Conservation (phyloP, 257 asterid species). For the Jacaranda copaia region DNA sequence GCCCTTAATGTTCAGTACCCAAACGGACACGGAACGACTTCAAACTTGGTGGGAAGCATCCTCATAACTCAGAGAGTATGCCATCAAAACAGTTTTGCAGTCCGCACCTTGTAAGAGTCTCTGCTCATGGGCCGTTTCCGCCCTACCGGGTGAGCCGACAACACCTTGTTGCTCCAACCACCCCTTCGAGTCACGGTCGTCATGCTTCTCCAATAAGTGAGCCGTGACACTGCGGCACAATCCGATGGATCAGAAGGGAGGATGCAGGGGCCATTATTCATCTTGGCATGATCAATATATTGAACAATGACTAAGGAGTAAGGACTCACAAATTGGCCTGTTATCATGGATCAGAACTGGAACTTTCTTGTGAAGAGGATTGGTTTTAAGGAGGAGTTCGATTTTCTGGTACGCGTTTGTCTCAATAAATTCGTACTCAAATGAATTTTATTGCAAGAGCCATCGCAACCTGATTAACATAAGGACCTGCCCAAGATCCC, state of each 20-base stretch:
- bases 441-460: conserved; percentile 43
- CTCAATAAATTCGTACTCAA: conserved; percentile 36
- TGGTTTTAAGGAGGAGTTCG: conserved; percentile 39
- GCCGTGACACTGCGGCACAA: conserved; percentile 39
- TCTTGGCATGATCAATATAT: conserved; percentile 48
- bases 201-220: too few relatives aligned
- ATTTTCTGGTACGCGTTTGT: conserved; percentile 42
- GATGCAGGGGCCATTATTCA: conserved; percentile 24
- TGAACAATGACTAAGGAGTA: conserved; percentile 41
- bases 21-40: too few relatives aligned
- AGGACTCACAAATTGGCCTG: conserved; percentile 37
- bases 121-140: too few relatives aligned
- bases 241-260: conserved; percentile 50
- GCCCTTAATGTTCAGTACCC: too few relatives aligned
- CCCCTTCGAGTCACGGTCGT: too few relatives aligned
- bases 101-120: too few relatives aligned
- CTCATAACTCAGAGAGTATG: too few relatives aligned
- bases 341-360: conserved; percentile 47
- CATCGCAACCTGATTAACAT: conserved; percentile 39
- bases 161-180: too few relatives aligned
- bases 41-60: too few relatives aligned
- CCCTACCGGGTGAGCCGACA: too few relatives aligned
- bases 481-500: conserved; percentile 48
- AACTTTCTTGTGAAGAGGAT: conserved; percentile 44
- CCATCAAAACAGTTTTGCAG: too few relatives aligned